Evolutionary conservation across 345 rosid genomes (phyloP).

Genomic region (Turnera subulata): DNA sequence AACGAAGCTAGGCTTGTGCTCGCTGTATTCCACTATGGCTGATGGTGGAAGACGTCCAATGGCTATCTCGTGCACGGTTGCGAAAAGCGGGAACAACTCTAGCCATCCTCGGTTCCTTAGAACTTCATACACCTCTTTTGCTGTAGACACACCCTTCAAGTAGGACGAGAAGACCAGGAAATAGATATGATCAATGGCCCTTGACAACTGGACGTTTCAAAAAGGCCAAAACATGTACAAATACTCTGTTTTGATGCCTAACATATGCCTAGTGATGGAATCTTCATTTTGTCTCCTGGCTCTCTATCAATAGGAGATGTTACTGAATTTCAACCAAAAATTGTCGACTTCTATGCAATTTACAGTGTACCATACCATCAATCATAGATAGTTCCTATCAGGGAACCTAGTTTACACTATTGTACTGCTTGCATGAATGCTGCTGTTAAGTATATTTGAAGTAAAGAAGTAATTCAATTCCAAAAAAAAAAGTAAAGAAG

Average conservation of each 20-base stretch:
- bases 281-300: neutral
- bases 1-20: constrained; percentile 50
- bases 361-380: neutral
- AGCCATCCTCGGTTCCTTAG: constrained; percentile 75
- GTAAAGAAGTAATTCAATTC: neutral
- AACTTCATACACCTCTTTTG: constrained; percentile 83
- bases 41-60: constrained; percentile 72
- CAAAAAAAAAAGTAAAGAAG: too few relatives aligned
- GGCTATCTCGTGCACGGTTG: constrained; percentile 77
- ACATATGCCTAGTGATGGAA: neutral
- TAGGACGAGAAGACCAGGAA: constrained; percentile 6
- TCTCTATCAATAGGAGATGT: too few relatives aligned
- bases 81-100: constrained; percentile 74
- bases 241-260: neutral
- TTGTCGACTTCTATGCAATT: neutral
- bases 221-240: neutral
- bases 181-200: too few relatives aligned
- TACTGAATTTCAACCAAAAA: too few relatives aligned
- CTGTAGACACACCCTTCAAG: constrained; percentile 78
- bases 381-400: too few relatives aligned
- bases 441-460: neutral
- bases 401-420: neutral
- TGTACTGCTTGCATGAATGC: neutral
- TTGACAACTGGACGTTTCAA: neutral
- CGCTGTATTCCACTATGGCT: constrained; percentile 72